Conservation (phyloP, 257 asterid species). For the Thymus quinquecostatus region DNA sequence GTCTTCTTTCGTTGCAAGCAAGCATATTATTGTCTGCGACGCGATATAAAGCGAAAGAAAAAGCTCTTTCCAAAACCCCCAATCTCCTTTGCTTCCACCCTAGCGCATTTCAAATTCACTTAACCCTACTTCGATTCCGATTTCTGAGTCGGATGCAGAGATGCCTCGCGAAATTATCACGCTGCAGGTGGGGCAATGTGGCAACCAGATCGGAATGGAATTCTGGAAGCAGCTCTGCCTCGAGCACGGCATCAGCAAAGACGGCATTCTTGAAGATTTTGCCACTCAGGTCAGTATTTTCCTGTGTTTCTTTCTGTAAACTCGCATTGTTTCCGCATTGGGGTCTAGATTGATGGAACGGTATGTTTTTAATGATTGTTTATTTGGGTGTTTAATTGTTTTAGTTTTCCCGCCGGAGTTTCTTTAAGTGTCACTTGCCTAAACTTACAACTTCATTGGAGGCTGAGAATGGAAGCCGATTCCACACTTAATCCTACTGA, state of each 20-base stretch:
- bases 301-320: neutral
- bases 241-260: slow-evolving; percentile 97
- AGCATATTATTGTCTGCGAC: no score
- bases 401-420: neutral
- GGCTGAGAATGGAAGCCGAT: slow-evolving; percentile 2
- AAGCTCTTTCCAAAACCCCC: neutral
- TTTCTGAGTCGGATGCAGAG: slow-evolving; percentile 31
- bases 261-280: slow-evolving; percentile 95
- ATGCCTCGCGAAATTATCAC: slow-evolving; percentile 99
- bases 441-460: neutral
- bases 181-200: slow-evolving; percentile 98
- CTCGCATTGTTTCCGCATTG: neutral
- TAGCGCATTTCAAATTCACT: neutral
- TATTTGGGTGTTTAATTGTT: neutral
- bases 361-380: slow-evolving; percentile 11
- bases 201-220: slow-evolving; percentile 99
- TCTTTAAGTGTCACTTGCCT: neutral
- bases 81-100: neutral
- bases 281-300: slow-evolving; percentile 80
- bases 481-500: neutral
- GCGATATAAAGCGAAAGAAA: neutral
- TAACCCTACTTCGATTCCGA: slow-evolving; percentile 32
- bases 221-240: slow-evolving; percentile 99
- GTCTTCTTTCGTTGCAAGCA: no score
- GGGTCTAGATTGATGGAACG: slow-evolving; percentile 10